Percentiles rank a stretch among this genome's conserved stretches.
Evolutionary conservation across 768 basidiomycete species (phyloP).

Genomic region (Tulasnella sp.): DNA sequence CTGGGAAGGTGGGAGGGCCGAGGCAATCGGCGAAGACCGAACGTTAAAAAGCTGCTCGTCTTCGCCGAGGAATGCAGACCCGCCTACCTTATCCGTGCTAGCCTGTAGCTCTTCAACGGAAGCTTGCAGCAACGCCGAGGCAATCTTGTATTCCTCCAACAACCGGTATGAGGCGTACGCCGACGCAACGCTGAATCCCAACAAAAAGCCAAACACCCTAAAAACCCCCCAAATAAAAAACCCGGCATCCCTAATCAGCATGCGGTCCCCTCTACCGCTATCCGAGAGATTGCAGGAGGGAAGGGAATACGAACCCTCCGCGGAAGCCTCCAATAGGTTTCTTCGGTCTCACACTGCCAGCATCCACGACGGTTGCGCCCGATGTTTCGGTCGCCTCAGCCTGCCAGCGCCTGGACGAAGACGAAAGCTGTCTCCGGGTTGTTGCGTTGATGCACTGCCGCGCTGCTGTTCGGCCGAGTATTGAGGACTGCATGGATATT

Average conservation of each 20-base stretch:
- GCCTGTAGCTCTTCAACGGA: constrained; percentile 82
- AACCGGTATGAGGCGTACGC: constrained; percentile 82
- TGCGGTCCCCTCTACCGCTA: background rate
- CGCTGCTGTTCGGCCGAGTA: background rate
- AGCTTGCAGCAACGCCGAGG: constrained; percentile 79
- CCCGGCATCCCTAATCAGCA: background rate
- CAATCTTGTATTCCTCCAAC: constrained; percentile 83
- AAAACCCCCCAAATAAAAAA: background rate
- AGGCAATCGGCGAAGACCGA: background rate
- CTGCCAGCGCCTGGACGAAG: background rate
- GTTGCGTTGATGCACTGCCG: background rate
- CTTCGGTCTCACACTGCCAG: constrained; percentile 39
- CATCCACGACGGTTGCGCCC: background rate
- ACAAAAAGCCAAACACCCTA: constrained; percentile 78
- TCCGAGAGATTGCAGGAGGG: constrained; percentile 19
- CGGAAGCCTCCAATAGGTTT: constrained; percentile 64
- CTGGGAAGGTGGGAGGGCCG: constrained; percentile 39
- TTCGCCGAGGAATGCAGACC: background rate
- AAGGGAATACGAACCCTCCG: constrained; percentile 39
- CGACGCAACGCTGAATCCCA: constrained; percentile 87
- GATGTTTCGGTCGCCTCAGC: background rate
- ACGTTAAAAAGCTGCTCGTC: background rate
- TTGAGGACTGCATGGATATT: background rate
- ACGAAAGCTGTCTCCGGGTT: background rate
- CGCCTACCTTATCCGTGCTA: constrained; percentile 69